Evolutionary conservation across 2,329 filamentous ascomycete species (phyloP).

Genomic region (Periconia sp.): DNA sequence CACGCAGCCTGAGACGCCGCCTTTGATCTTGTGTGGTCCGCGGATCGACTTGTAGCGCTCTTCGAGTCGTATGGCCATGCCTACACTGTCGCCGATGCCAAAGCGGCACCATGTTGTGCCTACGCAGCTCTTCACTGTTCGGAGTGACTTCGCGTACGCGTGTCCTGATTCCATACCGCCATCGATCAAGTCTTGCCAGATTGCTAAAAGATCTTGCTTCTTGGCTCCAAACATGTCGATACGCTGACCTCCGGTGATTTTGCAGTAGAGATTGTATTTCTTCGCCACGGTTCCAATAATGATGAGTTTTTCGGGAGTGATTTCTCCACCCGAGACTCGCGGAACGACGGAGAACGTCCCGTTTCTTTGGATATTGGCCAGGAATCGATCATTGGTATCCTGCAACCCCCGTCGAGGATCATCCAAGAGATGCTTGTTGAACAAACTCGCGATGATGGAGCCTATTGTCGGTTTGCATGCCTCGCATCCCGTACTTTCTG

Average conservation of each 20-base stretch:
- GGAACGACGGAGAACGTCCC: conserved; percentile 89
- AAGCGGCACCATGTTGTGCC: conserved; percentile 90
- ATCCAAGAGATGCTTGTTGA: conserved; percentile 81
- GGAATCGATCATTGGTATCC: conserved; percentile 86
- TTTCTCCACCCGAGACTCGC: conserved; percentile 80
- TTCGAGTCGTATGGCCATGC: conserved; percentile 84
- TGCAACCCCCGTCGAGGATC: conserved; percentile 72
- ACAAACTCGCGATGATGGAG: conserved; percentile 78
- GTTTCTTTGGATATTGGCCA: conserved; percentile 89
- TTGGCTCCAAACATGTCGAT: conserved; percentile 92
- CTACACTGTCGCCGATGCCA: conserved; percentile 86
- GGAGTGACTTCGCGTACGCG: conserved; percentile 84
- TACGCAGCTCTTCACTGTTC: conserved; percentile 90
- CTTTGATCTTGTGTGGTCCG: conserved; percentile 89
- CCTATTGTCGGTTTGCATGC: conserved; percentile 81
- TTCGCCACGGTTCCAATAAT: conserved; percentile 81
- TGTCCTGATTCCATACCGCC: conserved; percentile 90
- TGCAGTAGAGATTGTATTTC: conserved; percentile 82
- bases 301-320: conserved; percentile 83
- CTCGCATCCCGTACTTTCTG: conserved; percentile 77
- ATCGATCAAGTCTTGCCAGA: conserved; percentile 79
- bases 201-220: conserved; percentile 80
- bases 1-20: conserved; percentile 87
- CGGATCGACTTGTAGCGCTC: conserved; percentile 91
- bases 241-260: conserved; percentile 88